Percentiles rank a stretch among this genome's conserved stretches.
Conservation (phyloP, 805 yeast genomes). For the Metschnikowia lochheadii region DNA sequence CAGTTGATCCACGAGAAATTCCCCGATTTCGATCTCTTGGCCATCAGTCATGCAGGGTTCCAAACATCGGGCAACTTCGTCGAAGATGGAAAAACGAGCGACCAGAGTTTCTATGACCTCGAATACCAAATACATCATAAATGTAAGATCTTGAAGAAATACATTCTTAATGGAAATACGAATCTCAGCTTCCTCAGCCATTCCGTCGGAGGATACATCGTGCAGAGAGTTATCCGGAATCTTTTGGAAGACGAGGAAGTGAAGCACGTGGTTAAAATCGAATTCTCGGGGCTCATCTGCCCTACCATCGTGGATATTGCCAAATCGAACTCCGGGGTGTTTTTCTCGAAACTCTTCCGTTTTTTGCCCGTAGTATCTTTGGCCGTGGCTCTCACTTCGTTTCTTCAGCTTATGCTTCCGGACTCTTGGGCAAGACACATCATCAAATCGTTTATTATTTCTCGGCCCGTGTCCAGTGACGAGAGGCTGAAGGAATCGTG, state of each 20-base stretch:
- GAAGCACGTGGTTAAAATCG: conserved; percentile 25
- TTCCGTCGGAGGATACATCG: conserved; percentile 66
- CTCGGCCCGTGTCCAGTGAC: conserved; percentile 21
- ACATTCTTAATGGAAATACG: conserved; percentile 16
- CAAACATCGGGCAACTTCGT: conserved; percentile 29
- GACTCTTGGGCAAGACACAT: conserved; percentile 20
- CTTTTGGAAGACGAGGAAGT: conserved; percentile 23
- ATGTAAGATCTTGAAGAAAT: conserved; percentile 42
- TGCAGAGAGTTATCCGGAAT: conserved; percentile 46
- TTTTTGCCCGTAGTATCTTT: conserved; percentile 28
- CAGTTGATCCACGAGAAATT: conserved; percentile 35
- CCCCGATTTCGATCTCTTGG: conserved; percentile 50
- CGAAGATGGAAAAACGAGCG: conserved; percentile 10
- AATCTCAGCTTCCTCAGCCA: conserved; percentile 57
- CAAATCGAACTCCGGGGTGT: conserved; percentile 32
- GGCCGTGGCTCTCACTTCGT: conserved; percentile 23
- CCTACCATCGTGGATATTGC: conserved; percentile 69
- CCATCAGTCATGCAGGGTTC: conserved; percentile 65
- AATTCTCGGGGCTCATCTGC: conserved; percentile 57
- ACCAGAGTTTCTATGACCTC: conserved; percentile 33
- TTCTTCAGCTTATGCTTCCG: conserved; percentile 31
- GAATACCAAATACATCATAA: conserved; percentile 60
- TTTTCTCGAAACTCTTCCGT: conserved; percentile 23
- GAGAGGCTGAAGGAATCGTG: conserved; percentile 21
- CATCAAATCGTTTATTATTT: conserved; percentile 22